These are phyloP conservation scores for Kwoniella bestiolae DNA, from an alignment of 768 basidiomycete species.

Conservation along the genomic window DNA sequence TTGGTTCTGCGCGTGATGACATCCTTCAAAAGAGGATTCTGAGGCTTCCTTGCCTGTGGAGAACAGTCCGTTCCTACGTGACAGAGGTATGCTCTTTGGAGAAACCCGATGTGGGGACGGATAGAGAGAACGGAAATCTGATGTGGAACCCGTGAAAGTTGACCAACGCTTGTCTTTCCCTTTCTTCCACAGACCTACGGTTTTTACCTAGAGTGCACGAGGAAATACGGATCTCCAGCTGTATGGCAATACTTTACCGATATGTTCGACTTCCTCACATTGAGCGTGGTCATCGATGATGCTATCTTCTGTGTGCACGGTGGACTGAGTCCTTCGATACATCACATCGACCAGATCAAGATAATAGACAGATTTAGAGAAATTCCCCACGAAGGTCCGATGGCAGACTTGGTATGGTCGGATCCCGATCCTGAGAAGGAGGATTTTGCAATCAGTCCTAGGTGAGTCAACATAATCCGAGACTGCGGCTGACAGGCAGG, in stretches of 20 bases:
- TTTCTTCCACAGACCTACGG: slow-evolving; percentile 79
- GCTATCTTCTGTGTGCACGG: slow-evolving; percentile 99
- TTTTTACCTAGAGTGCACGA: slow-evolving; percentile 96
- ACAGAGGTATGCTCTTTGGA: slow-evolving; percentile 43
- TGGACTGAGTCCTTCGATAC: slow-evolving; percentile 97
- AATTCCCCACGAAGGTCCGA: slow-evolving; percentile 98
- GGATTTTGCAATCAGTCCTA: slow-evolving; percentile 97
- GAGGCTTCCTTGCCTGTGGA: slow-evolving; percentile 35
- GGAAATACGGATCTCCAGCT: slow-evolving; percentile 92
- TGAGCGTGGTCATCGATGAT: slow-evolving; percentile 98
- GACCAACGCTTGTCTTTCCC: slow-evolving; percentile 26
- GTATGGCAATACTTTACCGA: slow-evolving; percentile 99
- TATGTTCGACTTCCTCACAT: slow-evolving; percentile 98
- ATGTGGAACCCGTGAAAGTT: slow-evolving; percentile 34
- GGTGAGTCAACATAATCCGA: slow-evolving; percentile 63
- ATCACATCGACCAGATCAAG: slow-evolving; percentile 99
- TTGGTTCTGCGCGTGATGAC: slow-evolving; percentile 38
- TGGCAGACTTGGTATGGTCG: slow-evolving; percentile 99
- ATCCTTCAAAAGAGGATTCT: slow-evolving; percentile 53
- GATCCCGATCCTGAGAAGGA: slow-evolving; percentile 99
- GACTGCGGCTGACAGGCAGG: slow-evolving; percentile 59
- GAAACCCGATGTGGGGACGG: slow-evolving; percentile 40
- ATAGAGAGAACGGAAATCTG: slow-evolving; percentile 55
- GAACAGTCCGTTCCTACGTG: slow-evolving; percentile 22
- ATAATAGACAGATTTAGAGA: slow-evolving; percentile 99